Base-by-base conservation (phyloP, 106 monocot species). In the Dioscorea zingiberensis region DNA sequence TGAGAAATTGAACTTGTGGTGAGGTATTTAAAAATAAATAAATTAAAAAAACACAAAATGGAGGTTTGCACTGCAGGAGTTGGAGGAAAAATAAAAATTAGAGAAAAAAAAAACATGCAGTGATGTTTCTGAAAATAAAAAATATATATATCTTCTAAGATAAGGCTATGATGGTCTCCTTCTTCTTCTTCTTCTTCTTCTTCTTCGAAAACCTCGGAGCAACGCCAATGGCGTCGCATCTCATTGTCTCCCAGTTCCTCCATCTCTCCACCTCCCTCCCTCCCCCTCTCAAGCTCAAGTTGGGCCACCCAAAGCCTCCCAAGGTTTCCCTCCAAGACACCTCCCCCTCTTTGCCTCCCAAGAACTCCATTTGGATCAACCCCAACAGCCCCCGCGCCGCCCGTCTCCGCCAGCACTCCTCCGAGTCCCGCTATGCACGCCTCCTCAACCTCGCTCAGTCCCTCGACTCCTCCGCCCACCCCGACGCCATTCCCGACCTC, bases 341-440 rank as follows among this genome's bases (percentile, higher is more conserved):
- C 24, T 60, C 78, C 48, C 9, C 22, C 38, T 66, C 71, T 49
- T 44, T 47, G 32, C 48, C 77, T 29, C 25, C 58, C 75, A 84
- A 71, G 60, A 89, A 78, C 73, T 78, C 88, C 51, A 54, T 86
- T 32, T 94, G 93, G 89, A 58, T 89, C 38, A 87, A 87, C 75
- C 89, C 86, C 29, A 89, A 81, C 53, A 83, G 64, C 71, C 74
- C 82, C 19, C 64, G 51, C 21, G 82, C 74, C 55, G 48, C 69
- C 28, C 70, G 56, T 38, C 74, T 80, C 73, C 78, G 71, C 46
- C 55, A 27, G 23, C 30, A 58, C 15, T 77, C 82, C 71, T 66
- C 84, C 62, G 79, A 74, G 28, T 65, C 76, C 66, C 77, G 83
- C 64, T 69, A 78, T 63, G 63, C 72, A 54, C 90, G 86, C 51